Base-by-base conservation (phyloP, 805 yeast genomes). In the Saccharomycopsis sp. region DNA sequence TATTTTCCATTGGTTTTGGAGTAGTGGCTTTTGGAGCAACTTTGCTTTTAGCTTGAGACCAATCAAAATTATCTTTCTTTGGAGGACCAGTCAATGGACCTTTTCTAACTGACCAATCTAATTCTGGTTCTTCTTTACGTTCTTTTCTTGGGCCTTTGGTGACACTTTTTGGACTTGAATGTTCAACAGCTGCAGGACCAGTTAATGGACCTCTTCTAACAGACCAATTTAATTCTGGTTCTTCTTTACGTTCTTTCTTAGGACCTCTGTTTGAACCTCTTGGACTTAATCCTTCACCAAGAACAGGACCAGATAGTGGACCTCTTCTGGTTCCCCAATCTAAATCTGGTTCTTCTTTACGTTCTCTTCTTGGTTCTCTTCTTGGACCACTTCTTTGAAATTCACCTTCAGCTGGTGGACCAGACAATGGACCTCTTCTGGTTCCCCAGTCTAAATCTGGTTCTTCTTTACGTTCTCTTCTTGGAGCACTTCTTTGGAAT, bases 281-380 rank as follows among this genome's bases (percentile, higher is more conserved):
- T 20, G 48, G 48, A 25, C 25, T 40, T 23, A 20, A 28, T 43
- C 39, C 31, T 29, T 27, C 29, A 36, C 42, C 55, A 57, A 69
- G 74, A 33, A 63, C 62, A 59, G 64, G 48, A 63, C 71, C 65
- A 46, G 66, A 69, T 52, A 41, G 41, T 53, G 59, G 46, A 62
- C 61, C 47, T 70, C 79, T 62, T 64, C 74, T 74, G 10, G 67
- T 55, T 46, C 64, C 62, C 72, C 72, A 67, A 47, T 67, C 71
- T 36, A 70, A 59, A 60, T 46, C 62, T 44, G 59, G 59, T 48
- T 65, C 70, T 26, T 32, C 30, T 9, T 17, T 14, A 18, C 30
- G 19, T 44, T 52, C 9, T 47, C 51, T 27, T 49, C 65, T 64
- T 49, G 60, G 62, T 46, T 52, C 51, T 37, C 52, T 47, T 39